phyloP scores from a whole-genome alignment of 2,329 filamentous ascomycete genomes.

The Xylaria digitata region DNA sequence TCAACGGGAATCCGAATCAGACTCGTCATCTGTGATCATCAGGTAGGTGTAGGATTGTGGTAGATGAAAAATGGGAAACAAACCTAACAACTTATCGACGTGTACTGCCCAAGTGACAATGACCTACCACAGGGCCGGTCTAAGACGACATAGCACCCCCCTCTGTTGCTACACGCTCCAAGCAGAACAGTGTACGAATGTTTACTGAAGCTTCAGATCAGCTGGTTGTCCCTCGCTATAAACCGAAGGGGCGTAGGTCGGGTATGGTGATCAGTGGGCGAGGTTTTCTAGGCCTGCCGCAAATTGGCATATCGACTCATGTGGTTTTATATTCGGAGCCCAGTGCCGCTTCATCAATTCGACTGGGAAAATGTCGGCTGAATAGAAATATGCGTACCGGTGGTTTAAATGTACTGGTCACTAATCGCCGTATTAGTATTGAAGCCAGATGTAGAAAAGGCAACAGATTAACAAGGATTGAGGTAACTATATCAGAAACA shows the following conservation, averaged over 20 bases:
- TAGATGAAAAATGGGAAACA: conserved; percentile 9
- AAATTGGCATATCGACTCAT: conserved; percentile 90
- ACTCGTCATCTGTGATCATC: conserved; percentile 72
- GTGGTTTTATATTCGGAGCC: conserved; percentile 77
- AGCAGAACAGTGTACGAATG: background rate
- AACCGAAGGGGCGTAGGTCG: conserved; percentile 21
- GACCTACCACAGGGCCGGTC: too few relatives aligned
- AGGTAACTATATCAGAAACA: conserved; percentile 74
- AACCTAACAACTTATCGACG: conserved; percentile 15
- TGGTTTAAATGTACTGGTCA: background rate
- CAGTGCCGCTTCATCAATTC: conserved; percentile 94
- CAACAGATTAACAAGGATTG: background rate
- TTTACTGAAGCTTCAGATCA: conserved; percentile 25
- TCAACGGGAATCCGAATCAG: conserved; percentile 72
- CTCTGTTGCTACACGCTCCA: background rate
- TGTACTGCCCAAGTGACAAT: background rate
- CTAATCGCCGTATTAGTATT: conserved; percentile 45
- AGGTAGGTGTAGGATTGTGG: conserved; percentile 51
- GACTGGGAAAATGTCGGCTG: conserved; percentile 42
- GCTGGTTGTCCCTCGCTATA: background rate
- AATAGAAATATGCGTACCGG: conserved; percentile 48
- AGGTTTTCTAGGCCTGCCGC: conserved; percentile 99
- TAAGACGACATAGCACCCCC: background rate
- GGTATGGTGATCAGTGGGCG: conserved; percentile 81
- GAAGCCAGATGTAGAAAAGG: background rate